These are phyloP conservation scores for Aureobasidium lini DNA, from an alignment of 2,329 filamentous ascomycete genomes.

Conservation along the genomic window DNA sequence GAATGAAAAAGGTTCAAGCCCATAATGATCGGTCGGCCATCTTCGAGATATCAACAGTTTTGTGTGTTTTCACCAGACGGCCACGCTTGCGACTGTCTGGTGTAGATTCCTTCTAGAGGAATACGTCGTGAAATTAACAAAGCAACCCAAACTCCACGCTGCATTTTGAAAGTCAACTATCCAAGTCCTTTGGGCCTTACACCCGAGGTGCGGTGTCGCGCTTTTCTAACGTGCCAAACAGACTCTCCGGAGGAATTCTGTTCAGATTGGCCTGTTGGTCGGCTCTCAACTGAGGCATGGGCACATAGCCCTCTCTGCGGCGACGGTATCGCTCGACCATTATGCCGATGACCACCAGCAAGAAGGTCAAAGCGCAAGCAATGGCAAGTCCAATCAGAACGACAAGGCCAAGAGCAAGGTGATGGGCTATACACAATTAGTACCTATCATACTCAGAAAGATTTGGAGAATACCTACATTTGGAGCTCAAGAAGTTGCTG, in stretches of 20 bases:
- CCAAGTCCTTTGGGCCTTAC: not conserved
- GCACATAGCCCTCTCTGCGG: slow-evolving; percentile 70
- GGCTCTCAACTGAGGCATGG: slow-evolving; percentile 52
- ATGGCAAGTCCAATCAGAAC: slow-evolving; percentile 76
- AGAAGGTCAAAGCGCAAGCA: slow-evolving; percentile 66
- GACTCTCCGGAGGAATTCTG: slow-evolving; percentile 42
- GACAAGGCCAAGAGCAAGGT: slow-evolving; percentile 66
- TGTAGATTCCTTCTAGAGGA: not conserved
- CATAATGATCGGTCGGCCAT: not conserved
- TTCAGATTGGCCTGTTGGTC: slow-evolving; percentile 42
- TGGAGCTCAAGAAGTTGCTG: slow-evolving; percentile 62
- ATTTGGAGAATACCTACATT: slow-evolving; percentile 43
- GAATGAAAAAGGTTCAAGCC: not conserved
- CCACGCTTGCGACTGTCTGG: not conserved
- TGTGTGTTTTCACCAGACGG: not conserved
- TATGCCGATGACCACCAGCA: slow-evolving; percentile 69
- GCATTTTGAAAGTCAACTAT: not conserved
- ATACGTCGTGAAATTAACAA: not conserved
- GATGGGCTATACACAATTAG: slow-evolving; percentile 34
- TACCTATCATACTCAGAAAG: slow-evolving; percentile 10
- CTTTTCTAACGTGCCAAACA: slow-evolving; percentile 25
- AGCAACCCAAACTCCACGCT: slow-evolving; percentile 11
- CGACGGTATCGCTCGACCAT: slow-evolving; percentile 68
- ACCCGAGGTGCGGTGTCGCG: slow-evolving; percentile 16
- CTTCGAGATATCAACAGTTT: slow-evolving; percentile 4